Evolutionary conservation across 192 early-diverging fungal species (phyloP).

Genomic region (Martensiomyces pterosporus): DNA sequence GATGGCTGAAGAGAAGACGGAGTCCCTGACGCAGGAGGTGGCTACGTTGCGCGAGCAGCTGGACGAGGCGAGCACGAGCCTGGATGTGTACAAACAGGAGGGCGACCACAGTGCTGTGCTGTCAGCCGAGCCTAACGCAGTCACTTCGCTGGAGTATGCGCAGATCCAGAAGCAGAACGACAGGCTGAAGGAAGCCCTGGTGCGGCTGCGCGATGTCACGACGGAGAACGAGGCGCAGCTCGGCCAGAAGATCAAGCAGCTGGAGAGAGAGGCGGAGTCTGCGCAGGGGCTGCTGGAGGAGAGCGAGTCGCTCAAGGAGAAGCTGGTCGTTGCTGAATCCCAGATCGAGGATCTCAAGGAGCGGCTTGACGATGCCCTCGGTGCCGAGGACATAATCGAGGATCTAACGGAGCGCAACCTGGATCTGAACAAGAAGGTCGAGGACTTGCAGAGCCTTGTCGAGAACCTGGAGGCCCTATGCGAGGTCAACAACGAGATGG

Average conservation of each 20-base stretch:
- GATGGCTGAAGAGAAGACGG: constrained; percentile 83
- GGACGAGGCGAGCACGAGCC: constrained; percentile 67
- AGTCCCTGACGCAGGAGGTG: constrained; percentile 70
- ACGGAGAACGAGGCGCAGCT: constrained; percentile 67
- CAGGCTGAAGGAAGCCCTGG: constrained; percentile 80
- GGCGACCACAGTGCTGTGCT: constrained; percentile 5
- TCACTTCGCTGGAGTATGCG: constrained; percentile 49
- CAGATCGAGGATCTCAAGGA: constrained; percentile 81
- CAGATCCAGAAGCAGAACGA: constrained; percentile 83
- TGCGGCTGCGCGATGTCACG: constrained; percentile 77
- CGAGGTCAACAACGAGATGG: constrained; percentile 87
- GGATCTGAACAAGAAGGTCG: constrained; percentile 61
- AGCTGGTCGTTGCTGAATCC: constrained; percentile 59
- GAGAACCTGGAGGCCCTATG: constrained; percentile 89
- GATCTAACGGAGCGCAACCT: constrained; percentile 82
- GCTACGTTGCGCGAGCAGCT: constrained; percentile 71
- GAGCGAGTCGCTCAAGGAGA: constrained; percentile 40
- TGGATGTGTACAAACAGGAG: constrained; percentile 49
- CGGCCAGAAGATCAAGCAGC: constrained; percentile 55
- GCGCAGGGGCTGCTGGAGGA: constrained; percentile 57
- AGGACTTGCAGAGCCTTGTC: constrained; percentile 70
- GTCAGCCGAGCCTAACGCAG: constrained; percentile 1
- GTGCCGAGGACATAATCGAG: constrained; percentile 81
- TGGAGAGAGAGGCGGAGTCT: constrained; percentile 66
- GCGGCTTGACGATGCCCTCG: constrained; percentile 74